Percentiles rank a stretch among this genome's conserved stretches.
Evolutionary conservation across 2,329 filamentous ascomycete genomes (phyloP).

Genomic region (Hawksworthiomyces lignivorus): DNA sequence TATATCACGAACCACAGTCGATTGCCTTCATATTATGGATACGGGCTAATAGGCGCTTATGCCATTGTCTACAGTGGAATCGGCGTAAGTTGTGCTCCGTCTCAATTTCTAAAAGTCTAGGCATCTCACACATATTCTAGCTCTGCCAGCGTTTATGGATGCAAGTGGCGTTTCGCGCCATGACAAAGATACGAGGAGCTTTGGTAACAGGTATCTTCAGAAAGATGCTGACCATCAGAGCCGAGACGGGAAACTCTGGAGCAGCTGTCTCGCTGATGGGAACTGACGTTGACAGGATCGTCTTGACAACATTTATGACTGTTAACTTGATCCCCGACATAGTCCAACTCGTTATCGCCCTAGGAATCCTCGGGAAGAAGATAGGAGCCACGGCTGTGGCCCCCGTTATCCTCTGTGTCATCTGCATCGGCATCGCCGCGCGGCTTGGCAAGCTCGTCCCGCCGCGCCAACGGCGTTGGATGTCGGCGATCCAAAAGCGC

Average conservation of each 20-base stretch:
- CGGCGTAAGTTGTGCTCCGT: slow-evolving; percentile 11
- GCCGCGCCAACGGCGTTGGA: slow-evolving; percentile 27
- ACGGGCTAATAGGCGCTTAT: slow-evolving; percentile 14
- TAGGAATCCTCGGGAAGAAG: slow-evolving; percentile 10
- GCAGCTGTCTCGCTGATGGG: slow-evolving; percentile 13
- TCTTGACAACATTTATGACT: slow-evolving; percentile 7
- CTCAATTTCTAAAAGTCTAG: too few species aligned
- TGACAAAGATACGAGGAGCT: slow-evolving; percentile 11
- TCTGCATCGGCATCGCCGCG: slow-evolving; percentile 3
- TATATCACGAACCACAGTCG: slow-evolving; percentile 2
- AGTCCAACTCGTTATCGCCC: slow-evolving; percentile 7
- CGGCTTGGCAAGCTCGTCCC: slow-evolving; percentile 8
- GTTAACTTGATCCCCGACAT: slow-evolving; percentile 10
- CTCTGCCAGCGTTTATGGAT: slow-evolving; percentile 10
- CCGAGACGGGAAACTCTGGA: slow-evolving; percentile 11
- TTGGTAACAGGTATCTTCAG: slow-evolving; percentile 12
- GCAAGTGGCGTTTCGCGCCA: slow-evolving; percentile 10
- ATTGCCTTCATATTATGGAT: slow-evolving; percentile 7
- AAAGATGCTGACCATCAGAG: slow-evolving; percentile 11
- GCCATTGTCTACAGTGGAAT: slow-evolving; percentile 9
- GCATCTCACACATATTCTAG: not conserved
- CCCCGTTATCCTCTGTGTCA: slow-evolving; percentile 7
- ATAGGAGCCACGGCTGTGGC: slow-evolving; percentile 10
- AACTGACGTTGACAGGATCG: slow-evolving; percentile 13
- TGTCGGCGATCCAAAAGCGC: slow-evolving; percentile 40